phyloP scores from a whole-genome alignment of 2,329 filamentous ascomycete genomes.

The Fusarium foetens region DNA sequence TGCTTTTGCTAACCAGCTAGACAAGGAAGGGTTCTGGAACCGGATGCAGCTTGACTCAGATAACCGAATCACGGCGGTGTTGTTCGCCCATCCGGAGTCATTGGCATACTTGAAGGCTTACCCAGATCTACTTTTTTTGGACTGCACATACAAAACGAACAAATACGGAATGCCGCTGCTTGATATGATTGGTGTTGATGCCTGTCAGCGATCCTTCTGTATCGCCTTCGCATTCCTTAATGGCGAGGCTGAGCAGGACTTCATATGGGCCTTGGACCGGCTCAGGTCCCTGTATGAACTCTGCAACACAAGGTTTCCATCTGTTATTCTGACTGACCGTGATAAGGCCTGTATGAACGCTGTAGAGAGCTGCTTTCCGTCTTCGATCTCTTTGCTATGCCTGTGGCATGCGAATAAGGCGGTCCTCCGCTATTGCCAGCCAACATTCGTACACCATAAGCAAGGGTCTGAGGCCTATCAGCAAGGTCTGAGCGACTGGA shows the following conservation, averaged over 20 bases:
- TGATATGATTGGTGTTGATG: neutral
- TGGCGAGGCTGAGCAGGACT: neutral
- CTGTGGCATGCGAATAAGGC: neutral
- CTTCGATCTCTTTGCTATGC: neutral
- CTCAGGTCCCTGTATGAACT: neutral
- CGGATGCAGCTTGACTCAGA: too few relatives aligned
- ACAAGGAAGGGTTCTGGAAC: too few relatives aligned
- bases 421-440: neutral
- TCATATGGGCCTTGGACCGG: neutral
- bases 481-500: too few relatives aligned
- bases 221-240: constrained; percentile 24
- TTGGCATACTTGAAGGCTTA: constrained; percentile 18
- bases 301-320: neutral
- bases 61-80: too few relatives aligned
- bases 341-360: neutral
- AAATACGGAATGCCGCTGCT: constrained; percentile 1
- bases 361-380: neutral
- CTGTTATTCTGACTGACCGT: neutral
- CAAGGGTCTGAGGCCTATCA: too few relatives aligned
- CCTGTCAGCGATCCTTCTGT: constrained; percentile 28
- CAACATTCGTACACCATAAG: too few relatives aligned
- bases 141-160: constrained; percentile 27
- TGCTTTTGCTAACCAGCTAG: neutral
- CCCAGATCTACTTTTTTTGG: constrained; percentile 29
- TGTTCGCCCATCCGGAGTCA: neutral